Evolutionary conservation across 2,329 filamentous ascomycete species (phyloP).

Genomic region (Myriosclerotinia curreyana): DNA sequence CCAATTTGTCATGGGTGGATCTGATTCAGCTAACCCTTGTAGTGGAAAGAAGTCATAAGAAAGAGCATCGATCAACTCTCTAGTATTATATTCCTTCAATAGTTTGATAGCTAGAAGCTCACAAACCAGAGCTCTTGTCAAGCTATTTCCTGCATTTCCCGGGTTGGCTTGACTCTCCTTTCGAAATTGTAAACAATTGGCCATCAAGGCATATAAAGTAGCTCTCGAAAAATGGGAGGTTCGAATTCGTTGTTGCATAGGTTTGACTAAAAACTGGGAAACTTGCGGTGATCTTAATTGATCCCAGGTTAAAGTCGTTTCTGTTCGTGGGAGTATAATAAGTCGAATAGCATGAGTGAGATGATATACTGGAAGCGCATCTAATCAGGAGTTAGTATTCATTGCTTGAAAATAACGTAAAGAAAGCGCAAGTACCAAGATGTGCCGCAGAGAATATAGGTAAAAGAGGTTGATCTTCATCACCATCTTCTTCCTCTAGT

Average conservation of each 20-base stretch:
- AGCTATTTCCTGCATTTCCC: constrained; percentile 78
- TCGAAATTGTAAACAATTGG: constrained; percentile 88
- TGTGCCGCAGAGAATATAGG: constrained; percentile 79
- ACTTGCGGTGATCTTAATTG: constrained; percentile 94
- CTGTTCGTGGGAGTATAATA: constrained; percentile 78
- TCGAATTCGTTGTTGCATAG: constrained; percentile 86
- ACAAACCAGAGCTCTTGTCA: constrained; percentile 82
- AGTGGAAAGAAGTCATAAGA: constrained; percentile 95
- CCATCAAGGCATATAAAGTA: constrained; percentile 85
- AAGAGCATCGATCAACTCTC: constrained; percentile 88
- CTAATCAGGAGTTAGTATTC: constrained; percentile 47
- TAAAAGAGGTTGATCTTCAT: constrained; percentile 52
- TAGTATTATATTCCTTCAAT: constrained; percentile 82
- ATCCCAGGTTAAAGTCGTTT: constrained; percentile 92
- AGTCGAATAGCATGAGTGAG: constrained; percentile 87
- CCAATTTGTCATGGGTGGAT: constrained; percentile 42
- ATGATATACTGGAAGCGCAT: constrained; percentile 83
- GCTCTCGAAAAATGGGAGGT: constrained; percentile 79
- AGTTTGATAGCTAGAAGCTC: constrained; percentile 88
- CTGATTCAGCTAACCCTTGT: constrained; percentile 65
- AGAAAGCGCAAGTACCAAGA: constrained; percentile 54
- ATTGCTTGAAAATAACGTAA: constrained; percentile 5
- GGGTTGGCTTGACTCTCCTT: constrained; percentile 82
- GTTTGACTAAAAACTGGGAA: constrained; percentile 92
- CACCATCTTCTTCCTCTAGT: constrained; percentile 42